Percentiles rank a stretch among this genome's conserved stretches.
phyloP scores from a whole-genome alignment of 805 yeast species.

The Brettanomyces anomalus region DNA sequence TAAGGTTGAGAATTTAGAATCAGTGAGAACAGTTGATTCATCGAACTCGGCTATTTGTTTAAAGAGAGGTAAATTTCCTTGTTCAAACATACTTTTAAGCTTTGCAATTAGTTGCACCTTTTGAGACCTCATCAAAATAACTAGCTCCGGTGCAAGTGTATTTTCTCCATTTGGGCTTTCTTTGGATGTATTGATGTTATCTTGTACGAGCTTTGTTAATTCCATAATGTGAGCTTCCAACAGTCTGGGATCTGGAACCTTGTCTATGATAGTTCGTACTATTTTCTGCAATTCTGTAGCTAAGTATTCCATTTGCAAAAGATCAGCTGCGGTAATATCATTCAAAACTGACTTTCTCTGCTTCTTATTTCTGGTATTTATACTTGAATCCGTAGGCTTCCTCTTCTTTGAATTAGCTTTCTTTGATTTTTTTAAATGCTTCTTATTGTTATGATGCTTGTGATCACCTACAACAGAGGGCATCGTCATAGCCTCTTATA shows the following conservation, averaged over 20 bases:
- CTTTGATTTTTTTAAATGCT: no score
- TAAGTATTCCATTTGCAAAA: constrained; percentile 39
- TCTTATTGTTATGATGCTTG: no score
- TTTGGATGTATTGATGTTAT: constrained; percentile 11
- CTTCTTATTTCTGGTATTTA: background rate
- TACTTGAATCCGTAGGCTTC: no score
- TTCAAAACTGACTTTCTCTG: background rate
- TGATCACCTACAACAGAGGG: no score
- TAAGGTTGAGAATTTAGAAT: background rate
- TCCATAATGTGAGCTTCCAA: constrained; percentile 25
- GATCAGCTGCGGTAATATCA: constrained; percentile 13
- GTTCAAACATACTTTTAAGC: constrained; percentile 43
- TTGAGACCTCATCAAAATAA: constrained; percentile 43
- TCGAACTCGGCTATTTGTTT: constrained; percentile 43
- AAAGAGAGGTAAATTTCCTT: constrained; percentile 42
- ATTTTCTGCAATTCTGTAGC: constrained; percentile 43
- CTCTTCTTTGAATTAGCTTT: no score
- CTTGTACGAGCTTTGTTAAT: background rate
- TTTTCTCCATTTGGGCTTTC: constrained; percentile 23
- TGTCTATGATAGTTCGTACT: constrained; percentile 38
- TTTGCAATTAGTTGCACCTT: constrained; percentile 52
- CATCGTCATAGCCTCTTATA: no score
- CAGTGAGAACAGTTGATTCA: constrained; percentile 16
- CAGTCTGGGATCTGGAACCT: constrained; percentile 46
- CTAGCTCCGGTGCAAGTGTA: constrained; percentile 30